Percentiles rank a stretch among this genome's conserved stretches.
Conservation (phyloP, 495 filamentous ascomycete genomes). For the Aspergillus nidulans region DNA sequence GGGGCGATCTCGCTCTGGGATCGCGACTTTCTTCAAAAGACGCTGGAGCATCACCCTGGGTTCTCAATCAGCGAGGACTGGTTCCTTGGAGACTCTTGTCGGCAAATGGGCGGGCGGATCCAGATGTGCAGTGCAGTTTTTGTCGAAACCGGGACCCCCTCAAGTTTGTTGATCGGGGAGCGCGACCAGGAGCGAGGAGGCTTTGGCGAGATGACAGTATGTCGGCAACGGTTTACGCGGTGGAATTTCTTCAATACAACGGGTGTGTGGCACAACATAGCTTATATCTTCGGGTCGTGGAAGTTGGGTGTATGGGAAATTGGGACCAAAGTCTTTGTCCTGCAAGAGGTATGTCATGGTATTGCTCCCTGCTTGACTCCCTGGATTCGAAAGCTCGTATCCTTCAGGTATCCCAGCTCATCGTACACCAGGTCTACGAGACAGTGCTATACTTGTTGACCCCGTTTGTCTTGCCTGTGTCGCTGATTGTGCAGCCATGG, state of each 20-base stretch:
- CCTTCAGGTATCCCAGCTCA: not conserved
- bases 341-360: constrained; percentile 48
- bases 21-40: constrained; percentile 34
- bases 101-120: constrained; percentile 41
- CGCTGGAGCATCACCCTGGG: constrained; percentile 41
- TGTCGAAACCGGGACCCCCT: constrained; percentile 45
- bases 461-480: constrained; percentile 44
- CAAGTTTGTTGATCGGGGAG: constrained; percentile 35
- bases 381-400: not conserved
- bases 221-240: constrained; percentile 43
- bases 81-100: constrained; percentile 44
- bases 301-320: constrained; percentile 48
- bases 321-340: constrained; percentile 58
- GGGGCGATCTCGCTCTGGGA: constrained; percentile 46
- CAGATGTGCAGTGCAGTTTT: constrained; percentile 47
- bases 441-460: constrained; percentile 42
- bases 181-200: constrained; percentile 36
- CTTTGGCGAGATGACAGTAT: constrained; percentile 50
- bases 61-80: constrained; percentile 44
- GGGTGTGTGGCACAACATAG: constrained; percentile 43
- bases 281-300: constrained; percentile 44
- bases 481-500: constrained; percentile 34
- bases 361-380: not conserved
- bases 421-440: constrained; percentile 36
- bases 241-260: constrained; percentile 52